These are phyloP conservation scores for Plasmodium ovale DNA, from an alignment of 169 alveolate species.

Conservation along the genomic window DNA sequence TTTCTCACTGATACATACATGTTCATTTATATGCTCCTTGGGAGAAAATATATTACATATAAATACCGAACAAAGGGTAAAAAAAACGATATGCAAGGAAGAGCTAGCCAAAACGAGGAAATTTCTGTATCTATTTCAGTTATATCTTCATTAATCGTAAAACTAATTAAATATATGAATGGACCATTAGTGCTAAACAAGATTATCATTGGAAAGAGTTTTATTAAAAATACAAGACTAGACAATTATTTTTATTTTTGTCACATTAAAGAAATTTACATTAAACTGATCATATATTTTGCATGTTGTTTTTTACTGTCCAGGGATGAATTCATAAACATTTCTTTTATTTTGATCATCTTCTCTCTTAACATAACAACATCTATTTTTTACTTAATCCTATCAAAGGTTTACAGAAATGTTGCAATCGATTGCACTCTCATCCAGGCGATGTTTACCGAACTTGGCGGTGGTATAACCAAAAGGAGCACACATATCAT, in stretches of 20 bases:
- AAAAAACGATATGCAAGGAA: neutral
- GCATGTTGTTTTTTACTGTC: neutral
- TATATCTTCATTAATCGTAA: conserved; percentile 31
- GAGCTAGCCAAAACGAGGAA: neutral
- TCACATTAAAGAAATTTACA: conserved; percentile 37
- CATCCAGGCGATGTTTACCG: conserved; percentile 13
- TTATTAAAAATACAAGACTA: conserved; percentile 55
- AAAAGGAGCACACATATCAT: neutral
- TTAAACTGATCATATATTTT: conserved; percentile 36
- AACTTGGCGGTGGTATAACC: neutral
- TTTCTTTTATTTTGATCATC: neutral
- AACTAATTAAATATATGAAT: conserved; percentile 54
- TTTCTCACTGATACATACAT: conserved; percentile 44
- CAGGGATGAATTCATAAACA: conserved; percentile 3
- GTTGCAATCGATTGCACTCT: conserved; percentile 17
- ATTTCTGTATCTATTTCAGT: conserved; percentile 30
- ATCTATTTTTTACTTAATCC: conserved; percentile 20
- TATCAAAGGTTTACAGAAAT: conserved; percentile 45
- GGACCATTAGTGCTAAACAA: conserved; percentile 37
- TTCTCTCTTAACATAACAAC: conserved; percentile 3
- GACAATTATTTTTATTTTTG: conserved; percentile 48
- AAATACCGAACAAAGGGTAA: neutral
- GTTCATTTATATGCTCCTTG: conserved; percentile 61
- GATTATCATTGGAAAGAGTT: conserved; percentile 41
- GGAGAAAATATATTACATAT: conserved; percentile 45